Base-by-base conservation (phyloP, 1,284 basidiomycete genomes). In the Psilocybe mexicana region DNA sequence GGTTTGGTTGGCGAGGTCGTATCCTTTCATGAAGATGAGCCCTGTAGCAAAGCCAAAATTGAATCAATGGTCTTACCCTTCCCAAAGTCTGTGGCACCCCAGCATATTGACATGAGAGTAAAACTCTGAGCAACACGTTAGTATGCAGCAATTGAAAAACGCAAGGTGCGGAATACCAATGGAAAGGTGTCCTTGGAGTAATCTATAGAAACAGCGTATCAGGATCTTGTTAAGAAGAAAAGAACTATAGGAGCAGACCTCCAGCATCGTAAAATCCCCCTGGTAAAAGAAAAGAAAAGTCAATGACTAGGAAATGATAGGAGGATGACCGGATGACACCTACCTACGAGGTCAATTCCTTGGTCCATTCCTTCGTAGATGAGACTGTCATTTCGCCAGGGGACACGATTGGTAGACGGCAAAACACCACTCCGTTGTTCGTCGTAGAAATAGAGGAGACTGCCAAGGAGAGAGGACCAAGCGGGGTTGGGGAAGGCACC, bases 241-340 rank as follows among this genome's bases (percentile, higher is more conserved):
- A 24, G 18, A 30, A 10, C 6, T 8, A 40, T 12, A 2, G 52
- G 10, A 8, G 62, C 75, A 54, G 64, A 89, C 89, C 87, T 76
- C 90, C 94, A 54, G 94, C 94, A 78, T 96, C 94, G 67, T 93
- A 96, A 72, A 89, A 96, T 3, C 95, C 95, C 46, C 77, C 74
- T 78, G 14, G 18, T 18, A 18, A 18, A 18, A 55, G 11, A 57
- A 43, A 3, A 45, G 52, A 23, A 49, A 4, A 50, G 23, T 54
- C 40, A 44, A 50, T 33, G 33, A 6, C 38, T 48, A 40, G 38
- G 5, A 25, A 33, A 47, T n/a, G 10, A 43, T 14, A 48, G 38
- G 18, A 40, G 33, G n/a, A 42, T 26, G 54, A 53, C n/a, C 8
- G 5, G 54, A 18, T 36, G 23, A 40, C 24, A 66, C 4, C 11